Evolutionary conservation across 202 grass and related monocot species (phyloP), one percentile per base, ranked within the genome.

Genomic region (Dendrocalamus latiflorus): DNA sequence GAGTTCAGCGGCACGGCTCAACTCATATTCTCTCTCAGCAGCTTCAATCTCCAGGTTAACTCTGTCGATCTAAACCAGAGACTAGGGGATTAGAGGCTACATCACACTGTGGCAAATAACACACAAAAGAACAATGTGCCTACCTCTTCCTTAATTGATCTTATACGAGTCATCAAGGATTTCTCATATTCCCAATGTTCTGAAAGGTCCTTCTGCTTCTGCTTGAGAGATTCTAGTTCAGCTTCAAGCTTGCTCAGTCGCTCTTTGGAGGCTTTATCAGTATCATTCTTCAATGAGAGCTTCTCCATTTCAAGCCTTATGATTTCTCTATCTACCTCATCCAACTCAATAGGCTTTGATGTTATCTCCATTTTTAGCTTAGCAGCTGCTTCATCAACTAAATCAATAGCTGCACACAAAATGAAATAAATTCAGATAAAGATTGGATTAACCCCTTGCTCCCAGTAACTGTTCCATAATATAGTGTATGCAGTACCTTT

Each of bases 11-110:
- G 95, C 95, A 69, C 92, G 95, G 76, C 45, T 93, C 86, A 98
- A 86, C 64, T 94, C 85, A 44, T 98, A 93, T 18, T 94, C 95
- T 79, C 95, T 88, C 79, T 94, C 92, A 49, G 95, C 95, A 64
- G 90, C 87, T 88, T 98, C 95, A 69, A 98, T 95, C 88, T 98
- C 92, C 65, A 95, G 85, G 80, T 95, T 98, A 75, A 98, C 95
- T 85, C 95, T 87, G 72, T 98, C 95, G 83, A 81, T 93, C 92
- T 98, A 85, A 18, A 59, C 72, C 38, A 94, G 74, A 62, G 59
- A 90, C 3, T 18, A 28, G 44, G 47, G 9, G 59, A 83, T 63
- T 69, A 86, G 62, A 81, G 2, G 30, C 6, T 18, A 73, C n/a
- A 83, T 42, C 24, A 63, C 15, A 4, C 61, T 26, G 13, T 62